Evolutionary conservation across 2,329 filamentous ascomycete species (phyloP), one percentile per base, ranked within the genome.

Genomic region (Fonsecaea multimorphosa): DNA sequence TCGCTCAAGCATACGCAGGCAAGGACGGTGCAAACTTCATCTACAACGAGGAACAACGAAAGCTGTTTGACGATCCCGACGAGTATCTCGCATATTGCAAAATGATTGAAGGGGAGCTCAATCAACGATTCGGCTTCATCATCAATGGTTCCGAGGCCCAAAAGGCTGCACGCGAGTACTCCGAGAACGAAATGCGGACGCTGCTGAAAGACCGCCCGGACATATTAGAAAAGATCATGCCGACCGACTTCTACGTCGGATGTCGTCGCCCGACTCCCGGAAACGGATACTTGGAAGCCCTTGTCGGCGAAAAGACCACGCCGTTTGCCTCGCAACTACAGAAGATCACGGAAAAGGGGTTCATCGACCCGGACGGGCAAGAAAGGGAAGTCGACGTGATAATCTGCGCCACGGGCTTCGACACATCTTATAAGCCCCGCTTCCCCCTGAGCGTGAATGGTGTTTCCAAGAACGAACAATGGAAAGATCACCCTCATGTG

Each of bases 331-430:
- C 49, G 34, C 60, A 68, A 32, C 31, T 71, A n/a, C 51, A 65
- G 24, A 40, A 44, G 16, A 64, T 71, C 32, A 71, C 68, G 1
- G 46, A 61, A n/a, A 65, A 58, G 16, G 70, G 68, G 2, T 70
- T 69, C 60, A 68, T 68, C 19, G 66, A 66, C 38, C 56, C 58
- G 4, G 58, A 63, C 12, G 68, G 68, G 12, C 60, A 65, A 9
- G 62, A 70, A 31, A 65, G 73, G 51, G 71, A 73, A 55, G 67
- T 74, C 16, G 73, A 75, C 57, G 63, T 73, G 4, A 65, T 75
- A 6, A 67, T 74, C 19, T 70, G 71, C 51, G 73, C 72, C 11
- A 74, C 72, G 2, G 72, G 72, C 2, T 74, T 74, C 44, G 65
- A 71, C 61, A 70, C 68, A 12, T 69, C 68, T 2, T 72, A 63